Evolutionary conservation across 2,329 filamentous ascomycete genomes (phyloP), one percentile per base, ranked within the genome.

Genomic region (Bipolaris sorokiniana): DNA sequence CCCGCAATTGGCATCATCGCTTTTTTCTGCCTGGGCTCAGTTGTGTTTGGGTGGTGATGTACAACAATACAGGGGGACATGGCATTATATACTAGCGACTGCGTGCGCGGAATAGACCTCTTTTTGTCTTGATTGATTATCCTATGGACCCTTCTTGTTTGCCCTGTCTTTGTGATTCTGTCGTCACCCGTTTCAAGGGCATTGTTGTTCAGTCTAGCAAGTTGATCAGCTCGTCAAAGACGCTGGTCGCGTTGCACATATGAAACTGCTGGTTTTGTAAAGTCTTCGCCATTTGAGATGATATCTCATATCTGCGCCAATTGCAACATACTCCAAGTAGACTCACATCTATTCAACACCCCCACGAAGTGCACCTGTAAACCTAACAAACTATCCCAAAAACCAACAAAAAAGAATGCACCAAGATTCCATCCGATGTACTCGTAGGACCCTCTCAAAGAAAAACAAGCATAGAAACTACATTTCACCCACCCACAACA

Each of bases 61-160:
- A 60, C 45, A 61, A 45, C 70, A 69, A 38, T 48, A 48, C 46
- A 38, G 34, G 46, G 34, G 38, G 15, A 36, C 22, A 34, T 36
- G 28, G 49, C 49, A 51, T 51, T 51, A 45, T 69, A 70, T 62
- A 67, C 62, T 70, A 71, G 66, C 65, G 55, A 56, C 48, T 62
- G 56, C 48, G 56, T 57, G 45, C 58, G 59, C 58, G 56, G 56
- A 74, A 72, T 74, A 74, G 71, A 74, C 67, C 62, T 60, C 68
- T 48, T 68, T 52, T 62, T 59, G 40, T 59, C 51, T 66, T 61
- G 41, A 58, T 22, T 13, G 23, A 33, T 5, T 31, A 10, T 5
- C 10, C 28, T 1, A 31, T 31, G 2, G 3, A n/a, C n/a, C n/a
- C n/a, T n/a, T n/a, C n/a, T n/a, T n/a, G 5, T 31, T 31, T 31